These are phyloP conservation scores for Thamnidium elegans DNA, from an alignment of 192 early-diverging fungal species.

Conservation along the genomic window DNA sequence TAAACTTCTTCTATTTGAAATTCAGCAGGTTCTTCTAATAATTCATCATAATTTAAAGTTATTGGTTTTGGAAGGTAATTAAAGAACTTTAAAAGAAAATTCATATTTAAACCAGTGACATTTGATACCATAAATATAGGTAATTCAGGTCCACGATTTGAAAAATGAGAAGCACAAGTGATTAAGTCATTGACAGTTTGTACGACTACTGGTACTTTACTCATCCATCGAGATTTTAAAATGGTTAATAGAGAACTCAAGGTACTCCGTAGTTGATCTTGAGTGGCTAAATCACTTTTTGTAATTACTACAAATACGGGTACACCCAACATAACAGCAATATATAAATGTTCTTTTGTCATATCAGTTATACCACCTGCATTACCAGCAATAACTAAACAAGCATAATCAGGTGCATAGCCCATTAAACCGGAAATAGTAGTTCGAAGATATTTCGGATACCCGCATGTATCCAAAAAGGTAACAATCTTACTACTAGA, in stretches of 20 bases:
- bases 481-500: slow-evolving; percentile 75
- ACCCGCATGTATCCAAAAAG: slow-evolving; percentile 87
- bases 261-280: slow-evolving; percentile 42
- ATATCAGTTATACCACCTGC: slow-evolving; percentile 56
- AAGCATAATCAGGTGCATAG: slow-evolving; percentile 84
- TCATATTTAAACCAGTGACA: slow-evolving; percentile 73
- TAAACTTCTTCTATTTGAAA: slow-evolving; percentile 86
- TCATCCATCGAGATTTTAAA: slow-evolving; percentile 43
- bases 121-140: slow-evolving; percentile 85
- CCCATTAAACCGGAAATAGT: slow-evolving; percentile 92
- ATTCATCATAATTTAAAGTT: slow-evolving; percentile 26
- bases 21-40: slow-evolving; percentile 48
- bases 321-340: slow-evolving; percentile 75
- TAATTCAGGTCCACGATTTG: slow-evolving; percentile 51
- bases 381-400: slow-evolving; percentile 75
- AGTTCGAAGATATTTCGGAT: slow-evolving; percentile 85
- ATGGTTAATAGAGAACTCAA: slow-evolving; percentile 51
- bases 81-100: slow-evolving; percentile 64
- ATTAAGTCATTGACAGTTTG: slow-evolving; percentile 42
- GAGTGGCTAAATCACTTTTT: slow-evolving; percentile 74
- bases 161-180: slow-evolving; percentile 35
- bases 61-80: slow-evolving; percentile 67
- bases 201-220: slow-evolving; percentile 39
- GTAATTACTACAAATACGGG: slow-evolving; percentile 85
- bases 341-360: slow-evolving; percentile 75